phyloP scores from a whole-genome alignment of 768 basidiomycete species.

The Lentinula lateritia region DNA sequence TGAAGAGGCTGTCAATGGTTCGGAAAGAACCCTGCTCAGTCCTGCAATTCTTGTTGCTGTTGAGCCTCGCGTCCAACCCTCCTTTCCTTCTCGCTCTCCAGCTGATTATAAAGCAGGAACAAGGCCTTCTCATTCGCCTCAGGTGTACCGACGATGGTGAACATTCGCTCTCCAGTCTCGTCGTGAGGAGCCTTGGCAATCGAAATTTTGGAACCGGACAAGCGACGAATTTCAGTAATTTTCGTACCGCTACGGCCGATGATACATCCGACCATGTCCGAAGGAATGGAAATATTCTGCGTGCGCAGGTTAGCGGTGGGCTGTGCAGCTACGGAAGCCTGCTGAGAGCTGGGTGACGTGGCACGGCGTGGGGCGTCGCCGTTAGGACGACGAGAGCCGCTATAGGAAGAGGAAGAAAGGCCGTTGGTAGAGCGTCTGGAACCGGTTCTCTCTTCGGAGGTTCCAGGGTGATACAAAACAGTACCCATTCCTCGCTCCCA shows the following conservation, averaged over 20 bases:
- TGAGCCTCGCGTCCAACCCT: slow-evolving; percentile 81
- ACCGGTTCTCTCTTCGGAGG: slow-evolving; percentile 62
- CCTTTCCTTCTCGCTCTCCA: slow-evolving; percentile 95
- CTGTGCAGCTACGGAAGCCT: slow-evolving; percentile 48
- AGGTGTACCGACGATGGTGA: slow-evolving; percentile 94
- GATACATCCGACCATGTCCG: slow-evolving; percentile 97
- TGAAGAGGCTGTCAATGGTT: not conserved
- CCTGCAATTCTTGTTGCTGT: slow-evolving; percentile 62
- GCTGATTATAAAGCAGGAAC: slow-evolving; percentile 94
- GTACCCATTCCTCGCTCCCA: slow-evolving; percentile 94
- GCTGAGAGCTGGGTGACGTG: slow-evolving; percentile 39
- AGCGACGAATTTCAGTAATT: slow-evolving; percentile 97
- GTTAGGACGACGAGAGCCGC: slow-evolving; percentile 55
- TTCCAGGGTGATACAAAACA: slow-evolving; percentile 91
- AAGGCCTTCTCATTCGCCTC: slow-evolving; percentile 97
- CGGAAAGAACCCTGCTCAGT: slow-evolving; percentile 21
- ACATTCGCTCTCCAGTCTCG: slow-evolving; percentile 99
- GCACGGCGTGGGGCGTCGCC: slow-evolving; percentile 47
- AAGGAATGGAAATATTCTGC: slow-evolving; percentile 98
- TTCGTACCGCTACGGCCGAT: slow-evolving; percentile 96
- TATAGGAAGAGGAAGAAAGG: slow-evolving; percentile 37
- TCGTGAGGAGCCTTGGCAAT: slow-evolving; percentile 99
- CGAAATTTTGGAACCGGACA: slow-evolving; percentile 96
- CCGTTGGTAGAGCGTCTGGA: slow-evolving; percentile 49
- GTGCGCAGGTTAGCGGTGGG: slow-evolving; percentile 84